Base-by-base conservation (phyloP, 164 flowering plant species). In the Nymphaea thermarum region DNA sequence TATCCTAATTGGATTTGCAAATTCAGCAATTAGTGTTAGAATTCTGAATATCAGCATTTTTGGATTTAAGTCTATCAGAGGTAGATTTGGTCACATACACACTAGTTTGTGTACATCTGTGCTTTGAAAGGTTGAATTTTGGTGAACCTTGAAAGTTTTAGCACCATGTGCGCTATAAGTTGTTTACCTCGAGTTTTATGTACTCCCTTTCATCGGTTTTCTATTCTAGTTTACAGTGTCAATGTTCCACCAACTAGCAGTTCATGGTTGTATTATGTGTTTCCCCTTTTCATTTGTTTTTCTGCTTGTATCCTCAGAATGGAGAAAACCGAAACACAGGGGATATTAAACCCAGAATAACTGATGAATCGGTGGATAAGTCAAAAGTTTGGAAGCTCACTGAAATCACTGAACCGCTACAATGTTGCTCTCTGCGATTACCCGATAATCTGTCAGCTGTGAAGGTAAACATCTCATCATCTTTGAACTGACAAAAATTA, bases 351-450 rank as follows among this genome's bases (percentile, higher is more conserved):
- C 87, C 93, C 60, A 85, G 86, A 75, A 74, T 89, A 70, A 69
- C 78, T 18, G 97, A 89, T 64, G 97, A 93, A 70, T 72, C 87
- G 17, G 68, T 69, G 4, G 96, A 86, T 14, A 93, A 88, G 73
- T 83, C 96, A 42, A 85, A 86, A 78, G 83, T 80, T 43, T 91
- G 96, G 98, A 94, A 89, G 69, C 78, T 83, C 62, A 81, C 86
- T 17, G 97, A 94, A 79, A 83, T 94, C 42, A 87, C 70, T 75
- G 97, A 94, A 70, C 76, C 77, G 53, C 71, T 90, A 67, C 98
- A 89, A 69, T 83, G 90, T 72, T 93, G 88, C 55, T 80, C 94
- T 16, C 60, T 88, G 73, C 87, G 85, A 77, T 96, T 94, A 44
- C 90, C 95, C 63, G 96, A 91, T 78, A 85, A 70, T 75, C 67